Conservation (phyloP, 2,329 filamentous ascomycete genomes). For the Byssothecium circinans region DNA sequence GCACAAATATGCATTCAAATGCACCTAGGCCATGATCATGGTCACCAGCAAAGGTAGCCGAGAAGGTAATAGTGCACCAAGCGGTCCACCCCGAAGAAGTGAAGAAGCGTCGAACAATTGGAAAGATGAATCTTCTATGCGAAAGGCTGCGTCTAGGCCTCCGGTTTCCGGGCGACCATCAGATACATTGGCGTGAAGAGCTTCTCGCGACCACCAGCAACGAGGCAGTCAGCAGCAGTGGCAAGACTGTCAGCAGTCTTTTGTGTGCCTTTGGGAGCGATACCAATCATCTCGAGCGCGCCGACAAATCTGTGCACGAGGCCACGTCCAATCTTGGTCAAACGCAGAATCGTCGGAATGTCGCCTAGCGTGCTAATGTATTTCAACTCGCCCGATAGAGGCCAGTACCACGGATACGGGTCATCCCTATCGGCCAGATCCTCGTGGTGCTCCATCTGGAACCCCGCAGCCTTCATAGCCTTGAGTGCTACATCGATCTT, state of each 20-base stretch:
- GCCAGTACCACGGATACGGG: constrained; percentile 89
- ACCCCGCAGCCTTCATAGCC: constrained; percentile 86
- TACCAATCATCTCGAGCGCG: constrained; percentile 69
- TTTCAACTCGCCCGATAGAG: constrained; percentile 79
- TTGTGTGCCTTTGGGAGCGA: constrained; percentile 82
- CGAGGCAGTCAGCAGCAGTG: constrained; percentile 77
- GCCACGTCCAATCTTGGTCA: constrained; percentile 82
- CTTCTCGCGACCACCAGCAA: constrained; percentile 82
- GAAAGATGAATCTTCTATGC: too few relatives aligned
- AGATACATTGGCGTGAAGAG: constrained; percentile 99
- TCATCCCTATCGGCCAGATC: constrained; percentile 80
- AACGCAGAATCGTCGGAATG: constrained; percentile 78
- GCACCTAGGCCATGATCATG: constrained; percentile 15
- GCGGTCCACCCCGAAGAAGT: constrained; percentile 13
- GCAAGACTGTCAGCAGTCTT: constrained; percentile 94
- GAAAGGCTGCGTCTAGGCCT: constrained; percentile 27
- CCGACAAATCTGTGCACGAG: constrained; percentile 77
- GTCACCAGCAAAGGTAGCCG: background rate
- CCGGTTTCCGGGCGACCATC: constrained; percentile 91
- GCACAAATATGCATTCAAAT: constrained; percentile 14
- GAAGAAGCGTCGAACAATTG: constrained; percentile 11
- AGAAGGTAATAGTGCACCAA: constrained; percentile 2
- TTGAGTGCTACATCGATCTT: constrained; percentile 76
- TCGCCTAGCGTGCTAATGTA: constrained; percentile 81
- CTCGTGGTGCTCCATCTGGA: constrained; percentile 79